Evolutionary conservation across 306 rosid species (phyloP).

Genomic region (Glycine soja): DNA sequence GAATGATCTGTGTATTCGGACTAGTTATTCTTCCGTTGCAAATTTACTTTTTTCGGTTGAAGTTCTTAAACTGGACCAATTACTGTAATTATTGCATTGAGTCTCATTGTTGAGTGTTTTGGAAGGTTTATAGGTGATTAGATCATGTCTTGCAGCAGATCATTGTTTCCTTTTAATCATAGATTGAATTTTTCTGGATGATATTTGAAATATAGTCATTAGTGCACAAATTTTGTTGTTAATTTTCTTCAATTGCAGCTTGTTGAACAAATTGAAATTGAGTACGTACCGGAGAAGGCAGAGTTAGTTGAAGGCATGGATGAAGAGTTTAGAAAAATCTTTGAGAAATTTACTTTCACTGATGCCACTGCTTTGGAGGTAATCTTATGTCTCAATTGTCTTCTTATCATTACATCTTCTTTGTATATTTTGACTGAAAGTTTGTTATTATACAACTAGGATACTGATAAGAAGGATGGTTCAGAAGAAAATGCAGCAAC

Average conservation of each 20-base stretch:
- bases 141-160: no score
- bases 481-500: conserved; percentile 61
- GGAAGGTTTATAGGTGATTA: no score
- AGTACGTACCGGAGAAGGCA: conserved; percentile 87
- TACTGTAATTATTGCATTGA: no score
- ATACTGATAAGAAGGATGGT: conserved; percentile 77
- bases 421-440: conserved; percentile 15
- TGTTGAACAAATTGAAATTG: conserved; percentile 75
- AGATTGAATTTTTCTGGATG: neutral
- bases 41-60: neutral
- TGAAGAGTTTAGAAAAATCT: conserved; percentile 85
- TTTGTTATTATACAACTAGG: conserved; percentile 52
- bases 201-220: neutral
- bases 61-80: conserved; percentile 12
- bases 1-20: conserved; percentile 5
- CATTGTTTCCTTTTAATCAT: neutral
- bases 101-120: no score
- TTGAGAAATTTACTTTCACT: conserved; percentile 79
- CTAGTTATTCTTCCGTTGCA: neutral
- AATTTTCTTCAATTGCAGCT: conserved; percentile 54
- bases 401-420: neutral
- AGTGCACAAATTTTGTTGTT: neutral
- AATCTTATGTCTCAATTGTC: conserved; percentile 13
- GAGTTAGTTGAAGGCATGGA: conserved; percentile 76
- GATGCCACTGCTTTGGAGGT: conserved; percentile 70